Conservation (phyloP, 495 filamentous ascomycete genomes). For the Podospora conica region DNA sequence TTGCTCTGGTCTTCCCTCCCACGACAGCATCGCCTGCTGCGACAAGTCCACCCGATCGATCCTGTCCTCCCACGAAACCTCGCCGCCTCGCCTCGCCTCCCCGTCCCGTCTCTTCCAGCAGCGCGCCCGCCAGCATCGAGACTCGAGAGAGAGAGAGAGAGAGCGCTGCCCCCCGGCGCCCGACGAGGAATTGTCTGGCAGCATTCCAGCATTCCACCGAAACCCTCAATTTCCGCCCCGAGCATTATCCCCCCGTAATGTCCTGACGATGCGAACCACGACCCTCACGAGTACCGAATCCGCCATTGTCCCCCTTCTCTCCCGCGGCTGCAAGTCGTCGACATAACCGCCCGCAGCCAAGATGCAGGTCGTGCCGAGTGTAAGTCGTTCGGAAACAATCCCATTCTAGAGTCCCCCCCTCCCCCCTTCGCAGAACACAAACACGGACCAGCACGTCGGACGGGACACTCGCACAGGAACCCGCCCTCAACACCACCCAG, state of each 20-base stretch:
- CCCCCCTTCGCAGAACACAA: conserved; percentile 7
- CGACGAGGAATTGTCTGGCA: conserved; percentile 24
- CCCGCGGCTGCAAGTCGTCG: conserved; percentile 34
- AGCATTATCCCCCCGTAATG: conserved; percentile 23
- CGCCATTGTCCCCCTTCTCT: conserved; percentile 31
- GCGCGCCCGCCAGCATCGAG: neutral
- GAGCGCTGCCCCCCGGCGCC: neutral
- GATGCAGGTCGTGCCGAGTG: conserved; percentile 61
- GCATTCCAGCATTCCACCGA: conserved; percentile 22
- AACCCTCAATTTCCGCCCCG: conserved; percentile 10
- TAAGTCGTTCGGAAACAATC: conserved; percentile 37
- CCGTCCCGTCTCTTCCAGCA: neutral
- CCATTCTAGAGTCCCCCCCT: conserved; percentile 8
- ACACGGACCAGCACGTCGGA: conserved; percentile 7
- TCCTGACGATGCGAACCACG: conserved; percentile 37
- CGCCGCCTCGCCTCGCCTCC: conserved; percentile 1
- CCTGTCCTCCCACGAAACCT: neutral
- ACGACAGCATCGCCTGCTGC: neutral
- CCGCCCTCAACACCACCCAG: neutral
- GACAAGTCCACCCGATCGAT: neutral
- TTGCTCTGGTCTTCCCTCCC: neutral
- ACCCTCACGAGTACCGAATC: conserved; percentile 30
- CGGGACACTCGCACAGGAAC: conserved; percentile 3
- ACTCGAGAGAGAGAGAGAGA: too few relatives aligned
- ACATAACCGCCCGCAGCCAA: conserved; percentile 36